A percentile compares a stretch with the other conserved stretches of the same genome.
phyloP scores from a whole-genome alignment of 192 early-diverging fungal species.

The Backusella tuberculispora region DNA sequence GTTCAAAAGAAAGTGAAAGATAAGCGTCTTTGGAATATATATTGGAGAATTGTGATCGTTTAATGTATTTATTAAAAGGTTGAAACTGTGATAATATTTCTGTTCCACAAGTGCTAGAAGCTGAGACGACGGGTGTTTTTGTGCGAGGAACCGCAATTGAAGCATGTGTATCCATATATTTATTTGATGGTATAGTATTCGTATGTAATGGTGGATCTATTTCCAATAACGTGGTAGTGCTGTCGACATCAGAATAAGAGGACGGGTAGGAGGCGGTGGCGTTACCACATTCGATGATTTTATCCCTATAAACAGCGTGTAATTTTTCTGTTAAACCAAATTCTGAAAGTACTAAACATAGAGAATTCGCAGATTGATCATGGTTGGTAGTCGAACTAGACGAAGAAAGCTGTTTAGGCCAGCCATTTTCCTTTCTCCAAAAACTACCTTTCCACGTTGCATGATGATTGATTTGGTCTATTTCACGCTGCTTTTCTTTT shows the following conservation, averaged over 20 bases:
- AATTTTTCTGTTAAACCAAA: slow-evolving; percentile 27
- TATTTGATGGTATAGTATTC: neutral
- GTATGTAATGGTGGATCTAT: neutral
- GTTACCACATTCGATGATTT: slow-evolving; percentile 37
- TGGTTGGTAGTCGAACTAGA: slow-evolving; percentile 40
- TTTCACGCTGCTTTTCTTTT: slow-evolving; percentile 12
- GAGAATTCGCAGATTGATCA: slow-evolving; percentile 33
- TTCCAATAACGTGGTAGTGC: slow-evolving; percentile 17
- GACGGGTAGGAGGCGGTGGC: neutral
- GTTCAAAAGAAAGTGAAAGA: slow-evolving; percentile 41
- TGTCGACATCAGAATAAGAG: neutral
- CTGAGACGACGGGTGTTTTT: neutral
- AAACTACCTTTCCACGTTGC: slow-evolving; percentile 36
- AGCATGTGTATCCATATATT: slow-evolving; percentile 20
- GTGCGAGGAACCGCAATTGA: slow-evolving; percentile 3
- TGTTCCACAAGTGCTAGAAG: neutral
- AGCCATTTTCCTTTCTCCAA: slow-evolving; percentile 36
- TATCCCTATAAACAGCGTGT: slow-evolving; percentile 34
- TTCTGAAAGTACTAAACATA: slow-evolving; percentile 27
- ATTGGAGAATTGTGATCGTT: slow-evolving; percentile 25
- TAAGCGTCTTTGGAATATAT: slow-evolving; percentile 22
- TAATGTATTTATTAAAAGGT: slow-evolving; percentile 35
- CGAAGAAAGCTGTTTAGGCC: slow-evolving; percentile 35
- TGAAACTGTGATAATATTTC: slow-evolving; percentile 7
- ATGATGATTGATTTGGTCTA: neutral